A percentile compares a stretch with the other conserved stretches of the same genome.
Evolutionary conservation across 345 rosid species (phyloP).

Genomic region (Pugionium dolabratum): DNA sequence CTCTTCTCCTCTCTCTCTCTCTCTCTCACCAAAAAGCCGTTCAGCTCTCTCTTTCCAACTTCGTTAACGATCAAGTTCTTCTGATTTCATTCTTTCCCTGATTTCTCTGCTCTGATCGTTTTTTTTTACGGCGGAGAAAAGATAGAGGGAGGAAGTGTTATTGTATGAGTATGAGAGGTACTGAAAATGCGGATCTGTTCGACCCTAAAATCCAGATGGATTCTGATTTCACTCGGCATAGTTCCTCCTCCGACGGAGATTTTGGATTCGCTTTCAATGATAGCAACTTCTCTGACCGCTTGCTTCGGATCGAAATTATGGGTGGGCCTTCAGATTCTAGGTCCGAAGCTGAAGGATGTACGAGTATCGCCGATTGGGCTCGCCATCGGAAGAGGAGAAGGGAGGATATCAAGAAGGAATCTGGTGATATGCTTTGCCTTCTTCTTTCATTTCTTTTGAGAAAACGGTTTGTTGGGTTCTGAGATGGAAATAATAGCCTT

Average conservation of each 20-base stretch:
- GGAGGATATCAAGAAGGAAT: conserved; percentile 76
- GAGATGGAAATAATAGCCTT: not conserved
- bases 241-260: conserved; percentile 65
- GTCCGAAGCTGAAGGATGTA: conserved; percentile 64
- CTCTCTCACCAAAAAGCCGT: not conserved
- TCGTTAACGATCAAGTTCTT: conserved; percentile 3
- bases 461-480: not conserved
- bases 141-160: not conserved
- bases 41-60: conserved; percentile 18
- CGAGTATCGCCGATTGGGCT: conserved; percentile 89
- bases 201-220: conserved; percentile 77
- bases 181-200: conserved; percentile 61
- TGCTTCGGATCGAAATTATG: conserved; percentile 91
- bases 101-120: not conserved
- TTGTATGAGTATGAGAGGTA: conserved; percentile 22
- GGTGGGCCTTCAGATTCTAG: conserved; percentile 53
- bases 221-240: conserved; percentile 50
- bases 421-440: conserved; percentile 40
- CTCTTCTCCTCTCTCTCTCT: conserved; percentile 17
- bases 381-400: conserved; percentile 83
- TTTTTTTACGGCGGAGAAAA: not conserved
- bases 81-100: not conserved
- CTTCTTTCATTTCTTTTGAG: not conserved
- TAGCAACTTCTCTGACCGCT: conserved; percentile 91
- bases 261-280: conserved; percentile 96